Evolutionary conservation across 768 basidiomycete genomes (phyloP).

Genomic region (Trichaptum fuscoviolaceum): DNA sequence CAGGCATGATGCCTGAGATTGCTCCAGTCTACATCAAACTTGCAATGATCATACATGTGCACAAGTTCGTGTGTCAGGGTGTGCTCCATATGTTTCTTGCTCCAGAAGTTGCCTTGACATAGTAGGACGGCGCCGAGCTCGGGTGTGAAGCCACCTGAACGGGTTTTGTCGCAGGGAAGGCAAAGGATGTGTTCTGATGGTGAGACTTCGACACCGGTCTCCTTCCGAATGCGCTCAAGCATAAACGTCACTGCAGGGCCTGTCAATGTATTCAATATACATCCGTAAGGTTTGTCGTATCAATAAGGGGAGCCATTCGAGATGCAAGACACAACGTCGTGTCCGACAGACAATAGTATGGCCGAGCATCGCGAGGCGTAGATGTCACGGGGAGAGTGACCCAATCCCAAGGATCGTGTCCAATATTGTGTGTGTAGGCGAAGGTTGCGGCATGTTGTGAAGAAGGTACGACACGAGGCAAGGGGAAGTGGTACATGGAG

Average conservation of each 20-base stretch:
- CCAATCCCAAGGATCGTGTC: not conserved
- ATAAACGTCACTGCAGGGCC: conserved; percentile 88
- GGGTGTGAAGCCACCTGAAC: conserved; percentile 79
- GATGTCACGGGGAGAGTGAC: not conserved
- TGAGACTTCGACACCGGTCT: conserved; percentile 67
- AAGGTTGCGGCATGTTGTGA: not conserved
- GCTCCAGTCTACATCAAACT: conserved; percentile 89
- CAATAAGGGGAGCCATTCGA: not conserved
- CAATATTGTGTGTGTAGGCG: not conserved
- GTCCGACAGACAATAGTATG: not conserved
- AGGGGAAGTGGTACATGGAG: not conserved
- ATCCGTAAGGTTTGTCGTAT: too few relatives aligned
- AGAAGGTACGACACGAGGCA: not conserved
- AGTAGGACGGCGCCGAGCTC: conserved; percentile 75
- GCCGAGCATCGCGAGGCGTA: not conserved
- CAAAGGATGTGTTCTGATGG: conserved; percentile 68
- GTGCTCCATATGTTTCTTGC: conserved; percentile 85
- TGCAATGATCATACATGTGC: conserved; percentile 93
- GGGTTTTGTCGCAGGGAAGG: conserved; percentile 69
- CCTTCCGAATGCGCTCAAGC: conserved; percentile 73
- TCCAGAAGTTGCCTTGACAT: conserved; percentile 80
- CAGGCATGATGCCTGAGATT: conserved; percentile 94
- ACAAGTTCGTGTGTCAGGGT: conserved; percentile 91
- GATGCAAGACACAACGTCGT: not conserved
- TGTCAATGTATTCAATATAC: conserved; percentile 22